phyloP scores from a whole-genome alignment of 2,329 filamentous ascomycete genomes.

The Gaeumannomyces sp. region DNA sequence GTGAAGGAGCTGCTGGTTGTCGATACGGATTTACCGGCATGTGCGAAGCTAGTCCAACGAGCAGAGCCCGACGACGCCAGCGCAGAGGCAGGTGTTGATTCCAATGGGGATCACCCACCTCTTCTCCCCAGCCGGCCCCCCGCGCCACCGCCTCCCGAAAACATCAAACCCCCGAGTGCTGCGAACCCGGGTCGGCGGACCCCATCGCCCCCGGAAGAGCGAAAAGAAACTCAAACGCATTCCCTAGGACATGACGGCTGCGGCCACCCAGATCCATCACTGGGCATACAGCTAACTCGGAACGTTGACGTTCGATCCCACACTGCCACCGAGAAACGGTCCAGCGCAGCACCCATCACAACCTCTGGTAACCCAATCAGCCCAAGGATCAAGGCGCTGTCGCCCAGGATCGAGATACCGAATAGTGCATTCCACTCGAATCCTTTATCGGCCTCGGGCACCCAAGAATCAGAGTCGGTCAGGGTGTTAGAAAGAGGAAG shows the following conservation, averaged over 20 bases:
- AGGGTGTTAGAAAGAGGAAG: conserved; percentile 1
- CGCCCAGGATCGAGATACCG: conserved; percentile 1
- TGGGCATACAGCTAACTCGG: no score
- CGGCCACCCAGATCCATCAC: no score
- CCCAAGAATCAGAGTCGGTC: background rate
- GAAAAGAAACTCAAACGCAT: no score
- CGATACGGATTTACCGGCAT: conserved; percentile 46
- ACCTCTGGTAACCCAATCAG: no score
- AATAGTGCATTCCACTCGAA: background rate
- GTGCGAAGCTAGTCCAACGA: conserved; percentile 35
- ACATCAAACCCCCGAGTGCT: no score
- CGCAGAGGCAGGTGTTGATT: background rate
- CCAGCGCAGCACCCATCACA: no score
- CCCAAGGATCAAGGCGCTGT: conserved; percentile 3
- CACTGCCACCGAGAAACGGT: no score
- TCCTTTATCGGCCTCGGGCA: background rate
- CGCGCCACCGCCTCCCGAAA: background rate
- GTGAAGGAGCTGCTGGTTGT: conserved; percentile 63
- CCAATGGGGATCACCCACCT: background rate
- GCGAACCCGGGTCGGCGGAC: no score
- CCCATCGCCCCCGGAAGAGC: no score
- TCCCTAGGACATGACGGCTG: no score
- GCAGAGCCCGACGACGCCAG: background rate
- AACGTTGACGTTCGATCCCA: no score
- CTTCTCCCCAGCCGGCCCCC: background rate